phyloP scores from a whole-genome alignment of 106 monocot genomes.

The Ottelia alismoides region DNA sequence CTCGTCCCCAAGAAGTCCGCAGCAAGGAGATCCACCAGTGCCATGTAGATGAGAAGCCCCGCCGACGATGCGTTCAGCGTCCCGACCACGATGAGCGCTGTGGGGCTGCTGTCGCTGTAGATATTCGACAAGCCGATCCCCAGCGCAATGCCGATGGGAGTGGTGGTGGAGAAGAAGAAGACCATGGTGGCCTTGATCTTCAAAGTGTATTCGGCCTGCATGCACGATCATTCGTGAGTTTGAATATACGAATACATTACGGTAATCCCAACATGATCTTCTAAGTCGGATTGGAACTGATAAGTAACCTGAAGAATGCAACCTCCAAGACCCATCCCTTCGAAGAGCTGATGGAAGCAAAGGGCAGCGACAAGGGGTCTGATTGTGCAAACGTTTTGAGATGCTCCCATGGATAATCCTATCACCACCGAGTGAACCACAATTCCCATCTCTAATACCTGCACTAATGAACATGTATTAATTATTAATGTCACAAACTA shows the following conservation, averaged over 20 bases:
- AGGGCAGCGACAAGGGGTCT: constrained; percentile 56
- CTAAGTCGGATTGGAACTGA: too few species aligned
- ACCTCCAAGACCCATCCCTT: constrained; percentile 70
- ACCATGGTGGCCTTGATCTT: constrained; percentile 38
- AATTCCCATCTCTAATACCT: constrained; percentile 63
- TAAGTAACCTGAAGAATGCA: constrained; percentile 72
- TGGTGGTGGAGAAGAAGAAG: constrained; percentile 65
- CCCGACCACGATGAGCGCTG: constrained; percentile 55
- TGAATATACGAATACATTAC: too few species aligned
- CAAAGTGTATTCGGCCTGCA: constrained; percentile 40
- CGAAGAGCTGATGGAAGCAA: constrained; percentile 65
- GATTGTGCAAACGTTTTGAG: constrained; percentile 45
- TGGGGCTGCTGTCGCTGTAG: constrained; percentile 56
- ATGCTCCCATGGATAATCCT: constrained; percentile 56
- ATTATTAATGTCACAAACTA: too few species aligned
- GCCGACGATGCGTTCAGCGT: constrained; percentile 52
- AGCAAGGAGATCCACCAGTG: constrained; percentile 56
- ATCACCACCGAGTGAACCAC: constrained; percentile 76
- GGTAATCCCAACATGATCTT: too few species aligned
- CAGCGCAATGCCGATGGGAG: constrained; percentile 48
- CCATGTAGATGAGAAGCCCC: constrained; percentile 57
- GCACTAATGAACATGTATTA: too few species aligned
- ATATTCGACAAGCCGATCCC: constrained; percentile 46
- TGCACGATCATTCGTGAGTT: too few species aligned
- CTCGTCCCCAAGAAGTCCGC: constrained; percentile 49